Percentiles rank a stretch among this genome's conserved stretches.
phyloP scores from a whole-genome alignment of 352 stramenopile species.

The Phytophthora gonapodyides region DNA sequence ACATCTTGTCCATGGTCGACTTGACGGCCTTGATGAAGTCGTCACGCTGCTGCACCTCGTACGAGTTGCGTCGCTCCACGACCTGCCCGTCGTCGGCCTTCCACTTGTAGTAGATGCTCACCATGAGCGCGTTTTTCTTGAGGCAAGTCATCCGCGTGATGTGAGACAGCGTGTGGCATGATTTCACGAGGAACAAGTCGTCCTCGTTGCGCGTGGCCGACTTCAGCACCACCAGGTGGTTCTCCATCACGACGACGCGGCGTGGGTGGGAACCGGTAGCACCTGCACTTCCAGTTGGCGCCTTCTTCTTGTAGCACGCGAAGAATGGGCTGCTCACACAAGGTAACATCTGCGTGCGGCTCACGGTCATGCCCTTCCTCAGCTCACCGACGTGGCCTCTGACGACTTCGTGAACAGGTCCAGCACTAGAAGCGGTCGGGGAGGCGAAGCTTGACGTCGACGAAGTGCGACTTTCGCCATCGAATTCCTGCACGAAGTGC shows the following conservation, averaged over 20 bases:
- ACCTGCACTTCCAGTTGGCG: conserved; percentile 11
- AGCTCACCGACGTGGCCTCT: conserved; percentile 54
- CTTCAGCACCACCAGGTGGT: conserved; percentile 80
- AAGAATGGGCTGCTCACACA: conserved; percentile 80
- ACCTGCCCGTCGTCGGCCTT: conserved; percentile 44
- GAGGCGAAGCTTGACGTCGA: conserved; percentile 51
- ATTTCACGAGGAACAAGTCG: conserved; percentile 80
- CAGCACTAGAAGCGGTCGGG: conserved; percentile 17
- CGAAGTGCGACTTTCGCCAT: conserved; percentile 44
- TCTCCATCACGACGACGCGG: conserved; percentile 69
- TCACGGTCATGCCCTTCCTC: conserved; percentile 72
- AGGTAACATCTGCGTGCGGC: conserved; percentile 68
- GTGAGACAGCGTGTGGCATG: conserved; percentile 71
- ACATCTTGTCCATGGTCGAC: conserved; percentile 82
- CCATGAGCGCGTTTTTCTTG: conserved; percentile 90
- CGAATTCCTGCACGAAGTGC: conserved; percentile 31
- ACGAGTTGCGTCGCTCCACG: conserved; percentile 71
- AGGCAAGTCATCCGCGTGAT: conserved; percentile 86
- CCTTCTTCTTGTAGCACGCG: conserved; percentile 88
- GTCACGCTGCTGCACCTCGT: conserved; percentile 87
- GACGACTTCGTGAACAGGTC: conserved; percentile 54
- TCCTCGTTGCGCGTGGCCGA: conserved; percentile 65
- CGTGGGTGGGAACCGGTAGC: conserved; percentile 39
- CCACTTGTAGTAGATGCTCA: conserved; percentile 89
- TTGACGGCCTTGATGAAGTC: conserved; percentile 88